Percentiles rank a stretch among this genome's conserved stretches.
These are phyloP conservation scores for Stephania cephalantha DNA, from an alignment of 164 flowering plant species.

Conservation along the genomic window DNA sequence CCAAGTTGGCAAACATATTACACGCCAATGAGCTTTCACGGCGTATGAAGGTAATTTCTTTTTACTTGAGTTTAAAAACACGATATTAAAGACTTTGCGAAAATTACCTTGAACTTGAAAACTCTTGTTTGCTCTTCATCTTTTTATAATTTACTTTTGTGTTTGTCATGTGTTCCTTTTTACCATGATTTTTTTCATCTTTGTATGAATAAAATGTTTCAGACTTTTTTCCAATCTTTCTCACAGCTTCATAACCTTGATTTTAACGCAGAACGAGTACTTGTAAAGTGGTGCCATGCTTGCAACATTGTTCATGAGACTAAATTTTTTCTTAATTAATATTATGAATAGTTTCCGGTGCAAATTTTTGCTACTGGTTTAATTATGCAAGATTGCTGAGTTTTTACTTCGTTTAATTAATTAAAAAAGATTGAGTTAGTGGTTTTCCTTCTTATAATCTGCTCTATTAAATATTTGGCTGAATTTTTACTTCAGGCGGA, in stretches of 20 bases:
- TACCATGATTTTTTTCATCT: background rate
- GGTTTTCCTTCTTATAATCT: background rate
- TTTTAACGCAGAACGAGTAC: background rate
- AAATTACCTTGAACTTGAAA: background rate
- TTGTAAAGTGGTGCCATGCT: background rate
- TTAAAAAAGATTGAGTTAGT: background rate
- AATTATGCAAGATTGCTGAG: background rate
- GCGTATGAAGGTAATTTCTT: conserved; percentile 50
- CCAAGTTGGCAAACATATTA: conserved; percentile 82
- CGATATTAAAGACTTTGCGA: no score
- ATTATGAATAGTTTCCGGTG: background rate
- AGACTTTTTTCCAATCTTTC: background rate
- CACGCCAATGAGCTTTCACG: conserved; percentile 88
- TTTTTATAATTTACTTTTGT: no score
- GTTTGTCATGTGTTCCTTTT: background rate
- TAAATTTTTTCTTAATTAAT: background rate
- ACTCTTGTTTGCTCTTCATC: background rate
- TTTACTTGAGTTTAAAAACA: background rate
- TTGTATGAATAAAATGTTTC: background rate
- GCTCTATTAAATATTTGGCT: background rate
- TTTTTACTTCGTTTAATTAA: background rate
- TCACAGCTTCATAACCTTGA: background rate
- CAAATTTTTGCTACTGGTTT: background rate
- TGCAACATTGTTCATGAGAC: background rate
- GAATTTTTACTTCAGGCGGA: conserved; percentile 46